A percentile compares a stretch with the other conserved stretches of the same genome.
Evolutionary conservation across 1,139 yeast species (phyloP).

Genomic region (Candida glucosophila): DNA sequence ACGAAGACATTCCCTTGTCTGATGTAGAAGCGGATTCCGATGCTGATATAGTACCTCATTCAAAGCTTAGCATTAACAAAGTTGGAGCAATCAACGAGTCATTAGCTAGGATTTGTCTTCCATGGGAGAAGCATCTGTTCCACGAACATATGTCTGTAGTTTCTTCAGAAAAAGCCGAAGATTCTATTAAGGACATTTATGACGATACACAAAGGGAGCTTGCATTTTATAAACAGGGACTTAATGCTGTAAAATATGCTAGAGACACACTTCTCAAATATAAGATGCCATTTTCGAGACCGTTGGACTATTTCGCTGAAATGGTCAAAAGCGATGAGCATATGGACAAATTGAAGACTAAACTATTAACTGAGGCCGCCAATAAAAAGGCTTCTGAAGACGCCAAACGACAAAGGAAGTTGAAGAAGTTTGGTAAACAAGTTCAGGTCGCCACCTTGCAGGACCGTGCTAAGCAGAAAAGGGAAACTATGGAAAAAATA

Average conservation of each 20-base stretch:
- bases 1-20: conserved; percentile 63
- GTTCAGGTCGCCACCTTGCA: conserved; percentile 91
- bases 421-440: conserved; percentile 96
- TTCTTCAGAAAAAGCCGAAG: conserved; percentile 50
- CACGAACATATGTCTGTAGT: conserved; percentile 76
- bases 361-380: conserved; percentile 78
- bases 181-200: conserved; percentile 75
- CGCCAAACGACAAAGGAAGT: conserved; percentile 87
- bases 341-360: conserved; percentile 86
- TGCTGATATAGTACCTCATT: conserved; percentile 84
- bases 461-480: conserved; percentile 91
- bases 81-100: conserved; percentile 62
- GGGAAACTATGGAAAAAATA: conserved; percentile 82
- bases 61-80: conserved; percentile 75
- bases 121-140: conserved; percentile 67
- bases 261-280: conserved; percentile 55
- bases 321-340: conserved; percentile 98
- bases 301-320: conserved; percentile 94
- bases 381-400: conserved; percentile 89
- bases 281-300: conserved; percentile 85
- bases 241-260: conserved; percentile 73
- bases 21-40: conserved; percentile 79
- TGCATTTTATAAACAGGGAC: conserved; percentile 82
- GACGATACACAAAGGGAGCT: conserved; percentile 80
- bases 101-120: conserved; percentile 57